A percentile compares a stretch with the other conserved stretches of the same genome.
Evolutionary conservation across 345 rosid species (phyloP).

Genomic region (Rhizophora mangle): DNA sequence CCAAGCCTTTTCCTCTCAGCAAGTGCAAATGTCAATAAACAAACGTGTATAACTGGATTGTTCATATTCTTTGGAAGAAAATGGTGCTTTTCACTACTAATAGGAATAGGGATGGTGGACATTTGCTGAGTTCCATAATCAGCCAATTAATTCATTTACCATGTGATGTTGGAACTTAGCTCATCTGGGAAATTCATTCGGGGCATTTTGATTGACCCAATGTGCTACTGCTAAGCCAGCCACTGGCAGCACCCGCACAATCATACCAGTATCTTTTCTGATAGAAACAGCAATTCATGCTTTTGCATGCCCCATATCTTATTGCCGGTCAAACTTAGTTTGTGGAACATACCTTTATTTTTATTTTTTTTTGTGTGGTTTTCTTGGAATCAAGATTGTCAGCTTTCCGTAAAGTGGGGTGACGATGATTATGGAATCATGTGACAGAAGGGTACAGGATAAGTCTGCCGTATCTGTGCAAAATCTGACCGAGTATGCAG

Average conservation of each 20-base stretch:
- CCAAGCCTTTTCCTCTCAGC: neutral
- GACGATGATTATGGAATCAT: neutral
- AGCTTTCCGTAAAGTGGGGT: conserved; percentile 13
- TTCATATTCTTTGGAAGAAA: neutral
- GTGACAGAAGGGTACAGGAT: conserved; percentile 20
- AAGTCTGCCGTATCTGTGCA: conserved; percentile 27
- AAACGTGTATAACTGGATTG: too few relatives aligned
- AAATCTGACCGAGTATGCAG: conserved; percentile 23
- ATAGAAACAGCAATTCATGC: conserved; percentile 9
- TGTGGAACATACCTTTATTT: neutral
- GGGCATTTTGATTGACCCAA: neutral
- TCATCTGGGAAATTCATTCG: conserved; percentile 19
- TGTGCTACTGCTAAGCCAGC: conserved; percentile 10
- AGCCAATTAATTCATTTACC: neutral
- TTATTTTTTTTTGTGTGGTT: neutral
- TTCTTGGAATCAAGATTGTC: neutral
- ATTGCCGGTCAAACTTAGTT: neutral
- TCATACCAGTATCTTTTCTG: neutral
- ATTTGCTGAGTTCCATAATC: neutral
- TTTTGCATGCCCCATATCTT: neutral
- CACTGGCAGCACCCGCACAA: neutral
- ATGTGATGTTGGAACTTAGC: neutral
- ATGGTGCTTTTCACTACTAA: neutral
- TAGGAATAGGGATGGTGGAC: neutral
- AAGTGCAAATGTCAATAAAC: neutral